phyloP scores from a whole-genome alignment of 2,329 filamentous ascomycete genomes.

The Neofusicoccum sp. region DNA sequence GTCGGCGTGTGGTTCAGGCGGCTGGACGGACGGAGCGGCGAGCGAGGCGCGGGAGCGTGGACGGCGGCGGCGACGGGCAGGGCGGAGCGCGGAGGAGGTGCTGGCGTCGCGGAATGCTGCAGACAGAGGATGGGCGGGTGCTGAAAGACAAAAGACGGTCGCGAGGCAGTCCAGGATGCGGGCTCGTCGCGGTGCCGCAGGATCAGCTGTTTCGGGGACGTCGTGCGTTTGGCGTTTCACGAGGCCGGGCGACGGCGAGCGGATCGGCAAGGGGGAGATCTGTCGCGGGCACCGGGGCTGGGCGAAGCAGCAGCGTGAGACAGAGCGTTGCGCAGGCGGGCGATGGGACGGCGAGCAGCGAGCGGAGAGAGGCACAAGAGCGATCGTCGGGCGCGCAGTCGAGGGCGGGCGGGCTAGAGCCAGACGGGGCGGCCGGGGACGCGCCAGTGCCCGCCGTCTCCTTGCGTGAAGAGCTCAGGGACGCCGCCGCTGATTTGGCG shows the following conservation, averaged over 20 bases:
- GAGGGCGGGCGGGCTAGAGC: background rate
- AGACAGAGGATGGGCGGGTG: background rate
- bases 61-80: background rate
- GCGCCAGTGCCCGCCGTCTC: background rate
- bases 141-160: slow-evolving; percentile 6
- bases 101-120: slow-evolving; percentile 10
- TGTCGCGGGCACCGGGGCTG: background rate
- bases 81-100: background rate
- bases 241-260: slow-evolving; percentile 11
- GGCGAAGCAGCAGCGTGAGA: slow-evolving; percentile 10
- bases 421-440: background rate
- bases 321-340: slow-evolving; percentile 10
- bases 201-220: slow-evolving; percentile 16
- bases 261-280: slow-evolving; percentile 17
- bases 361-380: background rate
- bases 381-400: background rate
- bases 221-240: slow-evolving; percentile 17
- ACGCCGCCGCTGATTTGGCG: slow-evolving; percentile 4
- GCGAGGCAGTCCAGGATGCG: slow-evolving; percentile 7
- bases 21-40: background rate
- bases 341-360: background rate
- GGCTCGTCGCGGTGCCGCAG: slow-evolving; percentile 8
- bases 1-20: slow-evolving; percentile 1
- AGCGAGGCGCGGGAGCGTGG: background rate
- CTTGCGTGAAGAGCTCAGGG: background rate